Conservation (phyloP, 352 stramenopile genomes). For the Globisporangium recalcitrans region DNA sequence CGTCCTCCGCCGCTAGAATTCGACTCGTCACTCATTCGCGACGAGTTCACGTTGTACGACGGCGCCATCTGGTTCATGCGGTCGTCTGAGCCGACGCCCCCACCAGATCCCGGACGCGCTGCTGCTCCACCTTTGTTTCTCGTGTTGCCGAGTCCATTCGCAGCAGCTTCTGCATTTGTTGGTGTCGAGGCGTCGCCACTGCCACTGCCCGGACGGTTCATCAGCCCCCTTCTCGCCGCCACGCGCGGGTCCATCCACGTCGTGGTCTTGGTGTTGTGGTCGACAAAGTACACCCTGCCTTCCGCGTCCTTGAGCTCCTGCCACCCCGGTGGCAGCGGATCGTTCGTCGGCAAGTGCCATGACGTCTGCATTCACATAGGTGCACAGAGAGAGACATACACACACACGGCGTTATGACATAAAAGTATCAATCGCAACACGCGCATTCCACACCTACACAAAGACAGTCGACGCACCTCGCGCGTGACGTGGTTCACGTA, state of each 20-base stretch:
- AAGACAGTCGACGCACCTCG: conserved; percentile 37
- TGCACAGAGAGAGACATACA: conserved; percentile 3
- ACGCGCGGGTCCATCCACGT: conserved; percentile 81
- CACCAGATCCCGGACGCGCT: not conserved
- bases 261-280: conserved; percentile 70
- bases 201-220: conserved; percentile 15
- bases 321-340: conserved; percentile 68
- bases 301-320: conserved; percentile 73
- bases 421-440: not conserved
- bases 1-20: conserved; percentile 7
- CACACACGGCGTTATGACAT: not conserved
- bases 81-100: not conserved
- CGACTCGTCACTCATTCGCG: conserved; percentile 12
- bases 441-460: not conserved
- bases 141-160: conserved; percentile 3
- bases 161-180: conserved; percentile 10
- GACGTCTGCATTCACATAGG: conserved; percentile 43
- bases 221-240: conserved; percentile 11
- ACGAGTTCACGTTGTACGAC: conserved; percentile 6
- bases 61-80: conserved; percentile 3
- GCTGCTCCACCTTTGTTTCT: not conserved
- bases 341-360: conserved; percentile 65
- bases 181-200: conserved; percentile 13
- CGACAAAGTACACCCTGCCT: conserved; percentile 77
- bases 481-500: conserved; percentile 82